These are phyloP conservation scores for Verticillium isaacii DNA, from an alignment of 2,329 filamentous ascomycete species.

Conservation along the genomic window DNA sequence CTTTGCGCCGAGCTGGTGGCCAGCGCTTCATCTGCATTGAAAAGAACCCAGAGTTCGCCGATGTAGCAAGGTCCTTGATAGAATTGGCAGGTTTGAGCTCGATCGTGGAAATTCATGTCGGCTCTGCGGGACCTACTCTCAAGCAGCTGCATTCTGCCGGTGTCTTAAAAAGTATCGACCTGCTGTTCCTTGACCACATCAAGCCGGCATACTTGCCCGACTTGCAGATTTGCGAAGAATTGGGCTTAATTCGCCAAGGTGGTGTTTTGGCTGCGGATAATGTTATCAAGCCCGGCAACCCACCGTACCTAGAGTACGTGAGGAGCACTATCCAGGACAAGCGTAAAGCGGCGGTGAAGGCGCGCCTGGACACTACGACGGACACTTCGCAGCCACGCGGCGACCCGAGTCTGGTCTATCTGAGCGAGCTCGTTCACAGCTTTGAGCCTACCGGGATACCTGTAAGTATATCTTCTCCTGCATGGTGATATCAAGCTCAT, in stretches of 20 bases:
- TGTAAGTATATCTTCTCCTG: constrained; percentile 39
- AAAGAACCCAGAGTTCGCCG: constrained; percentile 67
- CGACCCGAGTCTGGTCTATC: constrained; percentile 62
- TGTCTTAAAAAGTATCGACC: constrained; percentile 54
- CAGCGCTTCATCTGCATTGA: constrained; percentile 68
- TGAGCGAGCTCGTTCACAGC: constrained; percentile 58
- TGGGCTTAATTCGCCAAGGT: constrained; percentile 59
- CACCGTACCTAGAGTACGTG: constrained; percentile 67
- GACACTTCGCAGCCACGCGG: constrained; percentile 27
- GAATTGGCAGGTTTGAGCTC: constrained; percentile 69
- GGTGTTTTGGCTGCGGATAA: constrained; percentile 66
- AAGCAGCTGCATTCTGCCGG: constrained; percentile 52
- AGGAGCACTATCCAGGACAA: constrained; percentile 61
- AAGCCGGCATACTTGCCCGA: constrained; percentile 73
- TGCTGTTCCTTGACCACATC: constrained; percentile 78
- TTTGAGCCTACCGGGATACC: constrained; percentile 64
- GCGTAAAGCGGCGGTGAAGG: constrained; percentile 32
- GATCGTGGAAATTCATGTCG: constrained; percentile 66
- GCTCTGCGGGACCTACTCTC: constrained; percentile 62
- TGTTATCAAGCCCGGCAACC: constrained; percentile 66
- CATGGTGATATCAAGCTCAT: not conserved
- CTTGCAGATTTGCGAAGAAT: constrained; percentile 70
- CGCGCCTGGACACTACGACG: not conserved
- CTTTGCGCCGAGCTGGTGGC: constrained; percentile 59
- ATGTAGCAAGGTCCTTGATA: constrained; percentile 63